Base-by-base conservation (phyloP, 2,329 filamentous ascomycete species). In the Zalaria obscura region DNA sequence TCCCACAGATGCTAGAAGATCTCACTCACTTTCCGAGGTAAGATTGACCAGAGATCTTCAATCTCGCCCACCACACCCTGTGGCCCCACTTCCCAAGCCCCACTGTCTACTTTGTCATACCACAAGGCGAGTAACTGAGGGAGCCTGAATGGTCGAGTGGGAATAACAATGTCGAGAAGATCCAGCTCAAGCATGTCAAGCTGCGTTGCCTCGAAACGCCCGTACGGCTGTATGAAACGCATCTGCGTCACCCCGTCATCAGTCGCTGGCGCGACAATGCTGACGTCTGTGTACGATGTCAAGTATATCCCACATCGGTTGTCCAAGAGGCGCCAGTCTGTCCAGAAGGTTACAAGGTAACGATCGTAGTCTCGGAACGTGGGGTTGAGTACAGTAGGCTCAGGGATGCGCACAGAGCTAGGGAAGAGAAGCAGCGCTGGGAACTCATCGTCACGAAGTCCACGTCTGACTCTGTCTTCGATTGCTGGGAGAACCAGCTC, bases 281-380 rank as follows among this genome's bases (percentile, higher is more conserved):
- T 35, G 26, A 40, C 33, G 25, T 43, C 36, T 10, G 36, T 10
- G 36, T 38, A 28, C n/a, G 9, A 25, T 5, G 36, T 40, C 37
- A 43, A 27, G 35, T 43, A 43, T 3, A 43, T 11, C 9, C 41
- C 41, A 33, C 38, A 43, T n/a, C 38, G 34, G 27, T 40, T 38
- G 27, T 43, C 41, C 25, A 43, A 33, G 7, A 43, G 25, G 18
- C 11, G 8, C 9, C 40, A 25, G 7, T 43, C 34, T 8, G 18
- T 25, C 18, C 26, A 43, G 25, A 35, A 36, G 25, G 37, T 36
- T 6, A 38, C 37, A 11, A 28, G 11, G 25, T 29, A 37, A 9
- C 11, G n/a, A 25, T 40, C 38, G 8, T 18, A 9, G 18, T 35
- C 37, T 6, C 11, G 28, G 29, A 25, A 40, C 10, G 29, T 43